A percentile compares a stretch with the other conserved stretches of the same genome.
Evolutionary conservation across 1,139 yeast species (phyloP).

Genomic region (Kodamaea suecica): DNA sequence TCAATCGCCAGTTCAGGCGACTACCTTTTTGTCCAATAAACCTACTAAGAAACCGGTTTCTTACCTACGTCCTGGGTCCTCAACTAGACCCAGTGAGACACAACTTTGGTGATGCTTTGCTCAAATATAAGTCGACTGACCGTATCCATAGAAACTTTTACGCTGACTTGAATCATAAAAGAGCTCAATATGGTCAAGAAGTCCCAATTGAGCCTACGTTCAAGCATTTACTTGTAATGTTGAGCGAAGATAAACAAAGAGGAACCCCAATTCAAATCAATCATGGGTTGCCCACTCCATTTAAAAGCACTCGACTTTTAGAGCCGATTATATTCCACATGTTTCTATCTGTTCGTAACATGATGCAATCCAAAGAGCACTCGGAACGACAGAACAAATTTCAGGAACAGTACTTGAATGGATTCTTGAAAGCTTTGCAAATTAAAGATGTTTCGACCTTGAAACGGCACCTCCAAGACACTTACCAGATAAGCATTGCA

Average conservation of each 20-base stretch:
- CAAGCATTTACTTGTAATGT: constrained; percentile 20
- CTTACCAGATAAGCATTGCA: too few species aligned
- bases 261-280: too few species aligned
- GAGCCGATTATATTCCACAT: constrained; percentile 18
- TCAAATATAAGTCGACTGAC: constrained; percentile 17
- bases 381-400: neutral
- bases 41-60: too few species aligned
- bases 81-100: too few species aligned
- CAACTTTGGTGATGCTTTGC: neutral
- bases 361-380: neutral
- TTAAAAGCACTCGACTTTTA: constrained; percentile 9
- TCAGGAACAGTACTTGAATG: neutral
- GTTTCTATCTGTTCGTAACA: constrained; percentile 7
- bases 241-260: constrained; percentile 6
- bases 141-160: constrained; percentile 26
- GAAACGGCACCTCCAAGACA: too few species aligned
- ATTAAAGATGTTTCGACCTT: neutral
- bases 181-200: constrained; percentile 17
- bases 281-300: constrained; percentile 9
- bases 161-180: constrained; percentile 20
- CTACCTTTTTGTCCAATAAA: too few species aligned
- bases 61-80: too few species aligned
- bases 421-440: neutral
- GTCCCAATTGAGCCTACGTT: constrained; percentile 24
- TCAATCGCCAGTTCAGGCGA: neutral